A percentile compares a stretch with the other conserved stretches of the same genome.
Evolutionary conservation across 2,329 filamentous ascomycete genomes (phyloP).

Genomic region (Gnomoniopsis smithogilvyi): DNA sequence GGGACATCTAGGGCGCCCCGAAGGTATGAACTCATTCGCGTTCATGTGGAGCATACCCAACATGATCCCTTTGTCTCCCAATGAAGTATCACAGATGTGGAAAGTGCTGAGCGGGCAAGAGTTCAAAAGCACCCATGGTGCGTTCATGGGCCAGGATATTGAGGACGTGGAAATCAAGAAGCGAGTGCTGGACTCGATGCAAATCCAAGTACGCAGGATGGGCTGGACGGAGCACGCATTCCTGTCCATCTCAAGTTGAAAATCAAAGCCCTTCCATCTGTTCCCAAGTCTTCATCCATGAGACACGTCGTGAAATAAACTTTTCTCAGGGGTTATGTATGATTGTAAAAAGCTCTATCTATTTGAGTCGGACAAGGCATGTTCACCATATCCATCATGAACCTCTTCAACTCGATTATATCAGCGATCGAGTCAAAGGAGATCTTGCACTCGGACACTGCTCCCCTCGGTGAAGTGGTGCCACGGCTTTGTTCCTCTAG

Average conservation of each 20-base stretch:
- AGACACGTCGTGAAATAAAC: no score
- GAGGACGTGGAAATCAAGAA: slow-evolving; percentile 53
- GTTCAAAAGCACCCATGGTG: slow-evolving; percentile 66
- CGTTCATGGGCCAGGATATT: slow-evolving; percentile 63
- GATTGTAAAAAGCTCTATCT: no score
- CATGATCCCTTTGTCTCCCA: slow-evolving; percentile 66
- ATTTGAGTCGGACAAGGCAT: no score
- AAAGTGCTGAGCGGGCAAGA: slow-evolving; percentile 56
- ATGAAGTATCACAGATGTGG: slow-evolving; percentile 68
- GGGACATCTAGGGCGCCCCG: slow-evolving; percentile 29
- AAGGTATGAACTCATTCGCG: slow-evolving; percentile 51
- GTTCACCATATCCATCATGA: no score
- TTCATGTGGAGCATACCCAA: slow-evolving; percentile 81
- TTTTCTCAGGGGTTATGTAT: no score
- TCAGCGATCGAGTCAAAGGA: no score
- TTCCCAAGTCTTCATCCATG: no score
- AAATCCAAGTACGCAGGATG: slow-evolving; percentile 61
- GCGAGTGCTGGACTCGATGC: slow-evolving; percentile 71
- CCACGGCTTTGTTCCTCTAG: no score
- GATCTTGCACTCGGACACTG: no score
- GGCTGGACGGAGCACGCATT: slow-evolving; percentile 43
- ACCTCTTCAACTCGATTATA: no score
- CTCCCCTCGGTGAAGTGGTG: no score
- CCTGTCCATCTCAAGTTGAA: slow-evolving; percentile 21
- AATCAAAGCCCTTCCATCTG: no score